Base-by-base conservation (phyloP, 495 filamentous ascomycete genomes). In the Physcia stellaris region DNA sequence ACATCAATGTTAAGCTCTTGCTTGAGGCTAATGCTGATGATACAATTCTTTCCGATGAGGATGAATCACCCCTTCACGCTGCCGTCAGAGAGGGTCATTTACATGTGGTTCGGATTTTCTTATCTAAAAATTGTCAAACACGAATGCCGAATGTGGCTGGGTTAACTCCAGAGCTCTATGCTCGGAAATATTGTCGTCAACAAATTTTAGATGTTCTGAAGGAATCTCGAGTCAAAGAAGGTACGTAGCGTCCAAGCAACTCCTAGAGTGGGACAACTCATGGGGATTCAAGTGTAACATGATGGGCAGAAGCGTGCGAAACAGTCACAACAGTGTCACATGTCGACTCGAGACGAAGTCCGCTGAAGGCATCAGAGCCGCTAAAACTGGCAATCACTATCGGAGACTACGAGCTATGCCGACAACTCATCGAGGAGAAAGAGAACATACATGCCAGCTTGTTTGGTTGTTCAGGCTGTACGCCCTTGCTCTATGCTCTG, bases 301-400 rank as follows among this genome's bases (percentile, higher is more conserved):
- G 24, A 15, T 21, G n/a, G 18, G 24, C 9, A 13, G 9, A 9
- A 15, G 11, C 11, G 2, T 6, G 18, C 31, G 35, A 5, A 23
- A 15, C n/a, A 12, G 23, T 7, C 19, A 24, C 3, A 9, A 37
- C 12, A 1, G 6, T 16, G 9, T n/a, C n/a, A n/a, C n/a, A n/a
- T n/a, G n/a, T n/a, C n/a, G n/a, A n/a, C n/a, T n/a, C n/a, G n/a
- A 32, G 22, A 4, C 6, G 32, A 18, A 24, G 16, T 11, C 17
- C 7, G 27, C 4, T 2, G 15, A 24, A 9, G 11, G 1, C 17
- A 15, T 32, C 26, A 23, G n/a, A 32, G 24, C 26, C 16, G 10
- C 33, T 43, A 16, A 19, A 21, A 15, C 3, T 43, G 2, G 41
- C 41, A 9, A 43, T 43, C n/a, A 35, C 37, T 9, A 10, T 43